Evolutionary conservation across 139 green algal genomes (phyloP), one percentile per base, ranked within the genome.

Genomic region (Eudorina sp.): DNA sequence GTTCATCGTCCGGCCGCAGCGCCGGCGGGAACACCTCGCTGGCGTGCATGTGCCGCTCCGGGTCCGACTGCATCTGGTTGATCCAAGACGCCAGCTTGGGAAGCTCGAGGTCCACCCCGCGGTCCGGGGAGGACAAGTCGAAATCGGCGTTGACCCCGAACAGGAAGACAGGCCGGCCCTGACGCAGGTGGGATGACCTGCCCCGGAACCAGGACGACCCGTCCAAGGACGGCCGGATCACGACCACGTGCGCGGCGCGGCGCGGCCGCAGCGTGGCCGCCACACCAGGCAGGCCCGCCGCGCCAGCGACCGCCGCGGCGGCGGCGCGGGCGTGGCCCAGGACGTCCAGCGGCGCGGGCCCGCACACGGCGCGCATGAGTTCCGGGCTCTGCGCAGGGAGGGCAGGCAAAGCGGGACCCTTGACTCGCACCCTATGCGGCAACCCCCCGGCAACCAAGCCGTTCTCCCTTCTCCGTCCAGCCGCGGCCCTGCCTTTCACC

Each of bases 1-100:
- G 80, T 34, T 64, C 62, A 8, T 86, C 62, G 23, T 86, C 80
- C 21, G 55, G 27, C 43, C 23, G 7, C 43, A 86, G 80, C n/a
- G 43, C 29, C n/a, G 80, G 80, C 62, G 80, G 80, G 14, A 86
- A 86, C n/a, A 31, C n/a, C 2, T 29, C 9, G 62, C 62, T 78
- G 1, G 62, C 80, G 45, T 64, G 62, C 80, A 86, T 40, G 16
- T 78, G 45, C 5, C 6, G 43, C 14, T 86, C 80, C 4, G 51
- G 62, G 31, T 86, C 62, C 4, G 0, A 0, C 23, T 78, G 80
- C 62, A 86, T 53, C 13, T 27, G 9, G 40, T 86, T 86, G 31
- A 86, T 41, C 80, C 80, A 86, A 9, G n/a, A 11, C 16, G 46
- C 82, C 82, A 88, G 66, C 64, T 48, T n/a, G 23, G 4, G 14